Conservation (phyloP, 2,329 filamentous ascomycete genomes). For the Exophiala lecanii-corni region DNA sequence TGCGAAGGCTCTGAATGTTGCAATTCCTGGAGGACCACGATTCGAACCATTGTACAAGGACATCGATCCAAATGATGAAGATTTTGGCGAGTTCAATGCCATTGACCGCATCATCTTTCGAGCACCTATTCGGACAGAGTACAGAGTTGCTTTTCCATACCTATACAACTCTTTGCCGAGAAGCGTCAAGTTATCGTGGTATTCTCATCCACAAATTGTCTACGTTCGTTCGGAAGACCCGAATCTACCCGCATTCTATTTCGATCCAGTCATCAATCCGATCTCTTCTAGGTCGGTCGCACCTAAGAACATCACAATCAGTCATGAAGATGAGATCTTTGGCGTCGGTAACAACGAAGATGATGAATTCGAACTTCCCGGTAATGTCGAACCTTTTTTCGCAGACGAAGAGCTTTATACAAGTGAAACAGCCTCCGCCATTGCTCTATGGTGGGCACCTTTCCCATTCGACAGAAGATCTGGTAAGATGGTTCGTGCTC, state of each 20-base stretch:
- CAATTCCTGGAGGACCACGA: constrained; percentile 91
- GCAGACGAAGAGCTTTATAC: constrained; percentile 85
- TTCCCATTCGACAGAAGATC: constrained; percentile 93
- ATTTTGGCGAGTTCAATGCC: constrained; percentile 99
- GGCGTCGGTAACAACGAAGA: constrained; percentile 77
- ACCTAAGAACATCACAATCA: constrained; percentile 86
- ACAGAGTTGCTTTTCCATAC: constrained; percentile 88
- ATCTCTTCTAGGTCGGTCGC: constrained; percentile 93
- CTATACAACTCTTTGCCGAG: constrained; percentile 94
- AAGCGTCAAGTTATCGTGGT: constrained; percentile 90
- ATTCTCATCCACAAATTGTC: constrained; percentile 87
- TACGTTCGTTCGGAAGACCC: constrained; percentile 85
- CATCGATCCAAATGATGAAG: constrained; percentile 96
- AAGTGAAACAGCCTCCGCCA: constrained; percentile 82
- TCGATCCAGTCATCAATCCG: constrained; percentile 95
- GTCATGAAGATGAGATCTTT: constrained; percentile 91
- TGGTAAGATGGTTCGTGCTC: constrained; percentile 90
- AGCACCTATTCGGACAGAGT: constrained; percentile 89
- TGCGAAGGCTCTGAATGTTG: constrained; percentile 93
- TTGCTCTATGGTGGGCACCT: constrained; percentile 96
- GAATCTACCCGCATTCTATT: constrained; percentile 91
- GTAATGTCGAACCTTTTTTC: constrained; percentile 78
- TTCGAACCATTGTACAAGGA: constrained; percentile 99
- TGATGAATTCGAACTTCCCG: constrained; percentile 78
- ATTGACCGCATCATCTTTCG: constrained; percentile 99